Evolutionary conservation across 2,329 filamentous ascomycete species (phyloP), one percentile per base, ranked within the genome.

Genomic region (Clathrospora elynae): DNA sequence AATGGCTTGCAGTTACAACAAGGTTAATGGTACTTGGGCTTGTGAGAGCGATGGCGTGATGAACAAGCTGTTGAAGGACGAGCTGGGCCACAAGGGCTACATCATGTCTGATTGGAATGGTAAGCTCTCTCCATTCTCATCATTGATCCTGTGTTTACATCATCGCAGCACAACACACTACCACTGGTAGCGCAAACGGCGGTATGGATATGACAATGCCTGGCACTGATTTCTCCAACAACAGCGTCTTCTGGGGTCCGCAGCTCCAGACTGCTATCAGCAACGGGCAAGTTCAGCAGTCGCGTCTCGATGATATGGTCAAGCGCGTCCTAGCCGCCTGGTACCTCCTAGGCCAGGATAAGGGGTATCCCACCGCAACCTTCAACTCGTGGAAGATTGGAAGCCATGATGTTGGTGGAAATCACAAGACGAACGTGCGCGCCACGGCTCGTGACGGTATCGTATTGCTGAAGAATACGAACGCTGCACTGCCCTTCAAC

Each of bases 401-500:
- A 4, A 61, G 54, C 5, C 57, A 67, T 4, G 55, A 74, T 38
- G 71, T 75, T 7, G 69, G 69, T 8, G 70, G 58, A 6, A 66
- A 69, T 16, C 73, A 76, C 53, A 66, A 62, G 26, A 57, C 59
- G 3, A 64, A 75, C 22, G 71, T 62, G 2, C 62, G 72, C 4
- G 60, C 63, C 3, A 70, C 75, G 40, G 77, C 75, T 9, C 62
- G 74, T 8, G 75, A 77, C 38, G 71, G 73, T n/a, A 78, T 76
- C 28, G 70, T 77, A 13, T 50, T 78, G 6, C 57, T 78, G 6
- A 78, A 77, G 79, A 96, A 97, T 71, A 76, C 70, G 19, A 75
- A 77, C 3, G 84, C 84, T 10, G 78, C 78, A 2, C 75, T 97
- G 20, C 91, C 92, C 0, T 77, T 96, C n/a, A 84, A 55, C 13